Evolutionary conservation across 352 stramenopile genomes (phyloP), one percentile per base, ranked within the genome.

Genomic region (Pythium aquatile): DNA sequence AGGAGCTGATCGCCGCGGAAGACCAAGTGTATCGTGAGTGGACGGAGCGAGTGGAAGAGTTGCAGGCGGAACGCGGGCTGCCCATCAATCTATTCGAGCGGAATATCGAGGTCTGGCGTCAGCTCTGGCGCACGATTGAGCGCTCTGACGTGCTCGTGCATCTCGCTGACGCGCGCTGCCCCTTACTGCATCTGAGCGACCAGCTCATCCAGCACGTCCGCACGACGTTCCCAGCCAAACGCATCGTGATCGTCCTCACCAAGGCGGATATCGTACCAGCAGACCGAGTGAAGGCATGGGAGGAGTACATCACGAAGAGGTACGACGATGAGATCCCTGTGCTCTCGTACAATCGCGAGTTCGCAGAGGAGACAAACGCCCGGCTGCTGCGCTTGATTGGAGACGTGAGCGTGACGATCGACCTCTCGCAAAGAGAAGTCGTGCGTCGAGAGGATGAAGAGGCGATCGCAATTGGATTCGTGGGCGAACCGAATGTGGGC

Each of bases 161-260:
- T 63, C 65, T 94, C 8, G 81, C 80, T 0, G 86, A 94, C 65
- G 75, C 73, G 39, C 84, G 86, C 4, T 93, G 81, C 58, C 86
- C 86, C 7, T 48, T 91, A 33, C 67, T 93, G 26, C 82, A 93
- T 59, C 59, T 94, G 11, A 92, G 85, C 35, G 79, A 92, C 47
- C 79, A 69, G 33, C 59, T 94, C 39, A 73, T 91, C 55, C 68
- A 54, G n/a, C 66, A 91, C 58, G 75, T 91, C 48, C 64, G 58
- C 5, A 60, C 51, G 5, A 58, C 75, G 0, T 73, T 75, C 14
- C 78, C 79, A 14, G 70, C 66, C 67, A 99, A 99, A 75, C 77
- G 87, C 11, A 78, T 99, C 57, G 79, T 99, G 24, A 72, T 99
- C 5, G 96, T 99, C n/a, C 67, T 99, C n/a, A 99, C 99, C 61